Percentiles rank a stretch among this genome's conserved stretches.
Conservation (phyloP, 768 basidiomycete genomes). For the Melanogaster broomeanus region DNA sequence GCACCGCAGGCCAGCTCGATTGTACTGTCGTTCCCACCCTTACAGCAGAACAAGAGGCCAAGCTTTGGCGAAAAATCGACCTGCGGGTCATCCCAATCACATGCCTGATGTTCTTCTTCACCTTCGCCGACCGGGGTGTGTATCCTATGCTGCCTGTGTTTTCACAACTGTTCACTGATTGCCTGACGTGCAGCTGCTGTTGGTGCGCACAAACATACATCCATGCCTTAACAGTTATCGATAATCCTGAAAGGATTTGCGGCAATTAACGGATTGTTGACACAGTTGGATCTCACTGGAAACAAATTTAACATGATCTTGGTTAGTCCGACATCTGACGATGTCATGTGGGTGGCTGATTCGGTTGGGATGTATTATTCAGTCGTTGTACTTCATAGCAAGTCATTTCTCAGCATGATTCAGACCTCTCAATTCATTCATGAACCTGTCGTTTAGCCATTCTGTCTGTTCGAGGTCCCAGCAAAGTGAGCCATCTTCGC, state of each 20-base stretch:
- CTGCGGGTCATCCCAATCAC: conserved; percentile 58
- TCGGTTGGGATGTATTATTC: background rate
- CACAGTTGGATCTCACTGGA: conserved; percentile 53
- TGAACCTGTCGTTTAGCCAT: conserved; percentile 17
- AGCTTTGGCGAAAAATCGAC: conserved; percentile 64
- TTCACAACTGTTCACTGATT: background rate
- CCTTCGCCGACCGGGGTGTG: no score
- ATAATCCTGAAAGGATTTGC: conserved; percentile 49
- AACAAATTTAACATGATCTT: conserved; percentile 73
- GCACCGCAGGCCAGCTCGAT: background rate
- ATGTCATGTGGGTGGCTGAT: background rate
- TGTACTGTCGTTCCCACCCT: conserved; percentile 5
- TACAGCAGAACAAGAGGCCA: conserved; percentile 45
- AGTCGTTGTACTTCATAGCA: conserved; percentile 77
- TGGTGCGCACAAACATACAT: no score
- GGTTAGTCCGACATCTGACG: conserved; percentile 38
- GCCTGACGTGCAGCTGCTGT: conserved; percentile 50
- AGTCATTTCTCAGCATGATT: conserved; percentile 29
- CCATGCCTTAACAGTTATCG: no score
- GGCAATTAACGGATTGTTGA: conserved; percentile 57
- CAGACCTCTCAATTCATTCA: background rate
- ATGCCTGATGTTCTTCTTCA: conserved; percentile 59
- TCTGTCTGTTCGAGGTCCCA: conserved; percentile 59
- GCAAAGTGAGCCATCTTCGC: conserved; percentile 52
- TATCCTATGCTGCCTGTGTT: background rate